Base-by-base conservation (phyloP, 1,284 basidiomycete genomes). In the Inonotus obliquus region DNA sequence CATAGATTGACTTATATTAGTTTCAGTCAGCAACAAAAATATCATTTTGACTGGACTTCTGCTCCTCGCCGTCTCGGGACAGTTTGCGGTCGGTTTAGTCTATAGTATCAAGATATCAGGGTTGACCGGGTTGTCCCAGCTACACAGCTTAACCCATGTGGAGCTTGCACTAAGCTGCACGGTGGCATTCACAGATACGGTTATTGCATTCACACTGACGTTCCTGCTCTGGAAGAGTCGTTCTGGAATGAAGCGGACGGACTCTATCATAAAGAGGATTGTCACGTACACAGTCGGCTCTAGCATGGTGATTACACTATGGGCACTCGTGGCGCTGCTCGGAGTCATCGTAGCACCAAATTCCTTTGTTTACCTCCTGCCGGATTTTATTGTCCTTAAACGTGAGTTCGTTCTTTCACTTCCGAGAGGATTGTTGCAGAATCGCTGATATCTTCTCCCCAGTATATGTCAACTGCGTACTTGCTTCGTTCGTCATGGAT, bases 1-100 rank as follows among this genome's bases (percentile, higher is more conserved):
- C 4, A 32, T 21, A 2, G 6, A 5, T 14, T 14, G 7, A 49
- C 23, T 49, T 10, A 19, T 1, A 3, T 25, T 17, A 17, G 32
- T 10, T 21, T n/a, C 17, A 60, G 58, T 60, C 17, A 60, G 58
- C 51, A 60, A 60, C 21, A 13, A 29, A 4, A 60, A 60, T 25
- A 2, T 21, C 10, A 13, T 44, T n/a, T n/a, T 60, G 4, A 60
- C 44, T 19, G 52, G 49, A 6, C 4, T 47, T 5, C 10, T 60
- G n/a, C 2, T 14, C 19, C 13, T 29, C 17, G 21, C 49, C 14
- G 23, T 45, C n/a, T 4, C 32, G 10, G 58, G 19, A 23, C 58
- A 60, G 27, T 45, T 44, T 21, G 49, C n/a, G 27, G 4, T 38
- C 1, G 44, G 21, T 7, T n/a, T 54, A 2, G 25, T 35, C 17